Evolutionary conservation across 1,284 basidiomycete genomes (phyloP).

Genomic region (Lentinus polychrous): DNA sequence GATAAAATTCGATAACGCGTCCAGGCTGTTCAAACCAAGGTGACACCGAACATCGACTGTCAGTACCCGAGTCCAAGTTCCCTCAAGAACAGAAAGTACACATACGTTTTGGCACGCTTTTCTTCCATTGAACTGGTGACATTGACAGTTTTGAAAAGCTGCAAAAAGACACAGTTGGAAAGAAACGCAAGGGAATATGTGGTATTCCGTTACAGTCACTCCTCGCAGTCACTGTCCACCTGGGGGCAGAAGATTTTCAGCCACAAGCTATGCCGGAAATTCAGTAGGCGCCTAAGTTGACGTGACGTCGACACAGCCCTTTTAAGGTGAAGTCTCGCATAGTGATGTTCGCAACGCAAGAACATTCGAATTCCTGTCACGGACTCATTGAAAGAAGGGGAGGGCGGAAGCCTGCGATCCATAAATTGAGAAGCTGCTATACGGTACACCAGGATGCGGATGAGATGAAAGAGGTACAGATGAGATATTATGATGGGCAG

Average conservation of each 20-base stretch:
- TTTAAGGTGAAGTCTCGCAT: no score
- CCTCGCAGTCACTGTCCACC: no score
- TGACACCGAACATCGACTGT: slow-evolving; percentile 9
- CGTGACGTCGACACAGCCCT: no score
- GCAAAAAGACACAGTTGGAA: neutral
- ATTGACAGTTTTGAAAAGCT: slow-evolving; percentile 16
- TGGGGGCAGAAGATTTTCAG: neutral
- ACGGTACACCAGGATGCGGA: no score
- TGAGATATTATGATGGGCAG: no score
- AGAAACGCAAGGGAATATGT: neutral
- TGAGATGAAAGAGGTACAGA: no score
- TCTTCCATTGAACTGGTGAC: slow-evolving; percentile 39
- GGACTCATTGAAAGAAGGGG: no score
- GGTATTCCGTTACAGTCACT: neutral
- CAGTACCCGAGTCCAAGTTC: slow-evolving; percentile 4
- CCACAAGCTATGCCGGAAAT: neutral
- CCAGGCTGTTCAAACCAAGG: slow-evolving; percentile 36
- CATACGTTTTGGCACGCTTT: slow-evolving; percentile 51
- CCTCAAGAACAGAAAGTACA: neutral
- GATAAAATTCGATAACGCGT: slow-evolving; percentile 62
- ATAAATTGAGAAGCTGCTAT: no score
- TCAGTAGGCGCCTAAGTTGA: no score
- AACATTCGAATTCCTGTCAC: no score
- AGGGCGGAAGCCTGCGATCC: no score
- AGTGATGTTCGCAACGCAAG: no score